phyloP scores from a whole-genome alignment of 164 flowering plant species.

The Hamamelis virginiana region DNA sequence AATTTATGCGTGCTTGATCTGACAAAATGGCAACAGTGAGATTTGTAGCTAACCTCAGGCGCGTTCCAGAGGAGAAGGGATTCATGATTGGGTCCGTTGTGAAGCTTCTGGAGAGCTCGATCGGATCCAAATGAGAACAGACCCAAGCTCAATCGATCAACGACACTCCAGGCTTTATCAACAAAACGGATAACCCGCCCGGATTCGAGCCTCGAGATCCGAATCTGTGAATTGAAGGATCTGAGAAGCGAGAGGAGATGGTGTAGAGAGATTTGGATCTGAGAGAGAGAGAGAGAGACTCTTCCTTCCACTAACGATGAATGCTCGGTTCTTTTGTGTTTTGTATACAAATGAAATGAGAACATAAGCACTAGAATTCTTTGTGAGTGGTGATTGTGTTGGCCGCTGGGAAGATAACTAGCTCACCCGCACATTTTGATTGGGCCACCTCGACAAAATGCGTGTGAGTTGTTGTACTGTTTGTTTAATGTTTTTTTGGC shows the following conservation, averaged over 20 bases:
- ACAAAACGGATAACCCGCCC: not conserved
- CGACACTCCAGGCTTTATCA: not conserved
- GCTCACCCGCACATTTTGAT: not conserved
- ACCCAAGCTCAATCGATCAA: not conserved
- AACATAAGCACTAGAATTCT: not conserved
- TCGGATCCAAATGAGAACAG: slow-evolving; percentile 24
- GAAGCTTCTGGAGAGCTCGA: slow-evolving; percentile 26
- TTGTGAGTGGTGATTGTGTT: not conserved
- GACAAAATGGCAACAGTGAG: not conserved
- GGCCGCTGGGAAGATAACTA: not conserved
- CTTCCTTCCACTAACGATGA: not conserved
- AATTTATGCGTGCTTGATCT: slow-evolving; percentile 4
- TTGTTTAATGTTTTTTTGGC: not conserved
- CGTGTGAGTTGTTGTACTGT: not conserved
- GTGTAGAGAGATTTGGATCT: slow-evolving; percentile 21
- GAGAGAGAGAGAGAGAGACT: slow-evolving; percentile 8
- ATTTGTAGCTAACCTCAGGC: slow-evolving; percentile 62
- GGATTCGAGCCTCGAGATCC: slow-evolving; percentile 14
- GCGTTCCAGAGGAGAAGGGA: slow-evolving; percentile 97
- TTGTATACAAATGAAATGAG: not conserved
- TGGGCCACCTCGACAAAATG: not conserved
- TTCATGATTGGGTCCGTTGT: slow-evolving; percentile 71
- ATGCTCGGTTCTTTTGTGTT: not conserved
- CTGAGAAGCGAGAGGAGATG: slow-evolving; percentile 2
- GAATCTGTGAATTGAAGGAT: slow-evolving; percentile 8